phyloP scores from a whole-genome alignment of 2,329 filamentous ascomycete species.

The Mycosphaerella sp. region DNA sequence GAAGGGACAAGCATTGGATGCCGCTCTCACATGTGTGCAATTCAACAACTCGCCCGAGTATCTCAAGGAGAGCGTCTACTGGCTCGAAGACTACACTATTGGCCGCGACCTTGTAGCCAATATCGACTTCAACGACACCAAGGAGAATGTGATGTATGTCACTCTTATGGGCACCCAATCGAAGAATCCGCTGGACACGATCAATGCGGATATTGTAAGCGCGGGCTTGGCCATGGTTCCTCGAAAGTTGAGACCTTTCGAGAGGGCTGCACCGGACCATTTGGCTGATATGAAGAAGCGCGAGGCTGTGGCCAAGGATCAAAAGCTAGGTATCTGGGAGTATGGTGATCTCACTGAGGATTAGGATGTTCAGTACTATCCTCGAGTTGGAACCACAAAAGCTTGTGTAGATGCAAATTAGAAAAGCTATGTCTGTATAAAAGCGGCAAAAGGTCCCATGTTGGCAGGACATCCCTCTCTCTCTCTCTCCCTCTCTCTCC shows the following conservation, averaged over 20 bases:
- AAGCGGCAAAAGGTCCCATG: no score
- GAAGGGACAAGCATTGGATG: slow-evolving; percentile 80
- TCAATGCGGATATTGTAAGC: slow-evolving; percentile 81
- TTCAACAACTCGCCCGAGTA: slow-evolving; percentile 79
- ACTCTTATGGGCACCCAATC: slow-evolving; percentile 76
- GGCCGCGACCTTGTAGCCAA: slow-evolving; percentile 73
- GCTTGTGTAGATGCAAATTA: background rate
- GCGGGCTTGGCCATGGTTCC: slow-evolving; percentile 88
- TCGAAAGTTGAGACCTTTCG: slow-evolving; percentile 85
- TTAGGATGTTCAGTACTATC: slow-evolving; percentile 14
- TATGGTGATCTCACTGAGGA: slow-evolving; percentile 95
- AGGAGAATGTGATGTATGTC: slow-evolving; percentile 70
- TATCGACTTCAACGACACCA: slow-evolving; percentile 73
- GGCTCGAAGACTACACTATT: slow-evolving; percentile 67
- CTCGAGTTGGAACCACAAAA: background rate
- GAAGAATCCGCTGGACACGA: slow-evolving; percentile 61
- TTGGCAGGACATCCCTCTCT: no score
- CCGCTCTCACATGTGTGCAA: slow-evolving; percentile 80
- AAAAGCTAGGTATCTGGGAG: slow-evolving; percentile 89
- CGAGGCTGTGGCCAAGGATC: slow-evolving; percentile 71
- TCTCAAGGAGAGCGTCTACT: slow-evolving; percentile 68
- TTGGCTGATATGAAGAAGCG: slow-evolving; percentile 65
- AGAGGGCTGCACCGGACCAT: slow-evolving; percentile 66
- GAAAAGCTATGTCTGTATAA: no score
- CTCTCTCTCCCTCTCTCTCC: no score